These are phyloP conservation scores for Cotoneaster glaucophyllus DNA, from an alignment of 306 rosid genomes.

Conservation along the genomic window DNA sequence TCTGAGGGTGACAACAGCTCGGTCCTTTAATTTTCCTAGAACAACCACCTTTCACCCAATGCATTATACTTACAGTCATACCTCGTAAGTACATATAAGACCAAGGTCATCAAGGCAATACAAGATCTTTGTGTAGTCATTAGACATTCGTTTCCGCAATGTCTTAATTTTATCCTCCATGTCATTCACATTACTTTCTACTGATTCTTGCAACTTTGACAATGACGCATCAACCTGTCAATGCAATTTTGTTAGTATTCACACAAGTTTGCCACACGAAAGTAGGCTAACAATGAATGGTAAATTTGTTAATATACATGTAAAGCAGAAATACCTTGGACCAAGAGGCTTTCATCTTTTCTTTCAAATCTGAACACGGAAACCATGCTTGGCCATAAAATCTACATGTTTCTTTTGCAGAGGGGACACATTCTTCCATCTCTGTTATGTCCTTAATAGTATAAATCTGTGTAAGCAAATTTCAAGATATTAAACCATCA, in stretches of 20 bases:
- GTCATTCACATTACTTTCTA: conserved; percentile 33
- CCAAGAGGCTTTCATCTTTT: conserved; percentile 63
- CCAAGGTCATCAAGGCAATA: conserved; percentile 88
- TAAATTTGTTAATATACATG: background rate
- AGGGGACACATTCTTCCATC: conserved; percentile 49
- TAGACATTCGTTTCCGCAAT: conserved; percentile 46
- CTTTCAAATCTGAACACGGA: conserved; percentile 48
- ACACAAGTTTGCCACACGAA: conserved; percentile 3
- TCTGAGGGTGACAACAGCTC: background rate
- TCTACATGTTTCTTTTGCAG: conserved; percentile 54
- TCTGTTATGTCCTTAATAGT: conserved; percentile 59
- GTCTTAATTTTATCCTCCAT: conserved; percentile 42
- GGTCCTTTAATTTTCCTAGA: background rate
- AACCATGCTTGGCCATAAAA: conserved; percentile 49
- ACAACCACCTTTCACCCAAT: background rate
- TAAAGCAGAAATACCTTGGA: conserved; percentile 45
- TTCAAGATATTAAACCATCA: background rate
- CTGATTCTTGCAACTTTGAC: conserved; percentile 39
- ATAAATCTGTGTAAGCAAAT: conserved; percentile 47
- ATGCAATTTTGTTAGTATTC: conserved; percentile 24
- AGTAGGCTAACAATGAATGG: background rate
- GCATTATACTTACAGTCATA: conserved; percentile 23
- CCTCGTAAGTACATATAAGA: conserved; percentile 82
- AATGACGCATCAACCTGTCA: conserved; percentile 50
- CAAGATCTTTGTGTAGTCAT: conserved; percentile 46